These are phyloP conservation scores for Dictyostelium intermedium DNA, from an alignment of 78 protist genomes.

Conservation along the genomic window DNA sequence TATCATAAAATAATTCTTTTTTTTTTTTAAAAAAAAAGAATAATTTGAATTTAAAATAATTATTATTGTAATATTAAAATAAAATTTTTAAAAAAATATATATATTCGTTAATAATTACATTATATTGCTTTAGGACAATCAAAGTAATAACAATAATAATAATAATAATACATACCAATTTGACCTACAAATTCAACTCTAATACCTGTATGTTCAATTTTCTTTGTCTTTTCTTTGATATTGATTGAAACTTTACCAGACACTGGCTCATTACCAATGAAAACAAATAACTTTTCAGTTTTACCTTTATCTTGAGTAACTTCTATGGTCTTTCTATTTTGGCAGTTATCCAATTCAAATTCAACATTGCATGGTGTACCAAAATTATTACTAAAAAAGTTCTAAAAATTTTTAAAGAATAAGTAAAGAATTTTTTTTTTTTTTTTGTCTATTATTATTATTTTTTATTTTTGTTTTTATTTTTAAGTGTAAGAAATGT, in stretches of 20 bases:
- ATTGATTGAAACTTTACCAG: constrained; percentile 67
- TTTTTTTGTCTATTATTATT: too few relatives aligned
- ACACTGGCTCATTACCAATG: constrained; percentile 79
- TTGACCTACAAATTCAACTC: constrained; percentile 94
- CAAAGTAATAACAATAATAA: too few relatives aligned
- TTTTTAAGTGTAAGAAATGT: too few relatives aligned
- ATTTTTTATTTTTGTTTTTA: too few relatives aligned
- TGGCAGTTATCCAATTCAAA: constrained; percentile 61
- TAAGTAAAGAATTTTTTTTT: not conserved
- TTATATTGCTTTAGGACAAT: too few relatives aligned
- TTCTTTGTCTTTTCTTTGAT: constrained; percentile 62
- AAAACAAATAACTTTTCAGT: constrained; percentile 70
- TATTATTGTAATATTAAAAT: too few relatives aligned
- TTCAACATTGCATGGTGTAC: constrained; percentile 62
- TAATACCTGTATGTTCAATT: constrained; percentile 94
- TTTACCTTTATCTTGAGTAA: constrained; percentile 72
- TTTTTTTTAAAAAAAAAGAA: not conserved
- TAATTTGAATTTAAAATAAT: too few relatives aligned
- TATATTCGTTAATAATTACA: too few relatives aligned
- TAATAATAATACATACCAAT: constrained; percentile 55
- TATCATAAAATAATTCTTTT: constrained; percentile 87
- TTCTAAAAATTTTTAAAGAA: constrained; percentile 8
- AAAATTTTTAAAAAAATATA: too few relatives aligned
- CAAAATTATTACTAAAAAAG: constrained; percentile 34
- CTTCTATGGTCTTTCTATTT: constrained; percentile 68